phyloP scores from a whole-genome alignment of 352 stramenopile species.

The Pythium biforme region DNA sequence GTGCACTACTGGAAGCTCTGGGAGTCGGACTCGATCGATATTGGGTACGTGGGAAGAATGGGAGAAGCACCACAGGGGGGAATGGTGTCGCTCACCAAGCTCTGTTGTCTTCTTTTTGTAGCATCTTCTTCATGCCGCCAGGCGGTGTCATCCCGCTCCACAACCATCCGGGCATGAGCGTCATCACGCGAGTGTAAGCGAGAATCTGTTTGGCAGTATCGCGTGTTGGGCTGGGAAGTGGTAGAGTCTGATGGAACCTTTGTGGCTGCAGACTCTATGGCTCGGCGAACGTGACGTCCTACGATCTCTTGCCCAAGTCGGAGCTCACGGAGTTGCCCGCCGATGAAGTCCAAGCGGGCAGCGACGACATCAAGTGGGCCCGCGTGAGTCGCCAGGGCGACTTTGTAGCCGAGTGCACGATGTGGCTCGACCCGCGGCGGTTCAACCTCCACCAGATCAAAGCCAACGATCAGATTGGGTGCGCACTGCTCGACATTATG shows the following conservation, averaged over 20 bases:
- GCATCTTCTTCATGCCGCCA: conserved; percentile 84
- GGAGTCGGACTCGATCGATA: conserved; percentile 81
- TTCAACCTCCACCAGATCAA: conserved; percentile 84
- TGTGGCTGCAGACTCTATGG: conserved; percentile 57
- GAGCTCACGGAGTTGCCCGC: conserved; percentile 26
- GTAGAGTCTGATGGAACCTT: conserved; percentile 5
- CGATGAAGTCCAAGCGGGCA: conserved; percentile 31
- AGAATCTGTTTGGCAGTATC: neutral
- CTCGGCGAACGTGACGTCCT: conserved; percentile 67
- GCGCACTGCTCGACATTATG: conserved; percentile 81
- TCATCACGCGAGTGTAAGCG: conserved; percentile 79
- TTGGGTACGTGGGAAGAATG: conserved; percentile 42
- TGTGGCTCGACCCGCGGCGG: conserved; percentile 77
- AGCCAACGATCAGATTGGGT: conserved; percentile 67
- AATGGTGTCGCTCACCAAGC: neutral
- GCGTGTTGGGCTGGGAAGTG: neutral
- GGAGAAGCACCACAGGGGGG: neutral
- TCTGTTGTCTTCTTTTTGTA: conserved; percentile 13
- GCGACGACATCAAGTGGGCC: conserved; percentile 53
- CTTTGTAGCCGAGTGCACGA: conserved; percentile 59
- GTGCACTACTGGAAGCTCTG: conserved; percentile 87
- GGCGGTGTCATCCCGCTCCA: conserved; percentile 74
- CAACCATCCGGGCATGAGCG: conserved; percentile 84
- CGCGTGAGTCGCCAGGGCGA: conserved; percentile 57
- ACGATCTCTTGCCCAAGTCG: conserved; percentile 59